Percentiles rank a stretch among this genome's conserved stretches.
phyloP scores from a whole-genome alignment of 2,329 filamentous ascomycete species.

The Aciculosporium take region DNA sequence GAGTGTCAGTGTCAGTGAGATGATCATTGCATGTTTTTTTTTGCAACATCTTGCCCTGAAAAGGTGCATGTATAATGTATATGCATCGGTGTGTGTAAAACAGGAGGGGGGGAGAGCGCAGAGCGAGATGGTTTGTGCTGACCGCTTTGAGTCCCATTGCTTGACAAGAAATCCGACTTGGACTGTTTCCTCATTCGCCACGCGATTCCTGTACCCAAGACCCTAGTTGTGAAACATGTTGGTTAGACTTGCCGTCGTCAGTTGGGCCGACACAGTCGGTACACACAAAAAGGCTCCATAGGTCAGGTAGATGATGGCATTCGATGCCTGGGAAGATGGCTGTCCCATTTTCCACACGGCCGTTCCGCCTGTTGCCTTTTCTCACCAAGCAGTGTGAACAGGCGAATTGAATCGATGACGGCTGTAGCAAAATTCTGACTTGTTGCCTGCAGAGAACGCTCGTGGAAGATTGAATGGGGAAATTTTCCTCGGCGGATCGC shows the following conservation, averaged over 20 bases:
- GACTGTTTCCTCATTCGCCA: conserved; percentile 47
- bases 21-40: neutral
- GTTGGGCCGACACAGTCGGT: conserved; percentile 3
- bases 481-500: neutral
- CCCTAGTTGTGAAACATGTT: conserved; percentile 26
- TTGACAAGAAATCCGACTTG: conserved; percentile 57
- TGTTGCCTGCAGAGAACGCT: neutral
- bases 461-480: neutral
- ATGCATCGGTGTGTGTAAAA: too few relatives aligned
- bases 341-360: conserved; percentile 46
- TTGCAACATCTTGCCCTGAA: neutral
- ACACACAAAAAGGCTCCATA: conserved; percentile 64
- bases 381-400: too few relatives aligned
- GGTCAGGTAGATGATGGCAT: conserved; percentile 70
- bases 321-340: conserved; percentile 62
- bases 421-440: neutral
- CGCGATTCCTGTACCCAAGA: conserved; percentile 46
- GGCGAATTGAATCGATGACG: neutral
- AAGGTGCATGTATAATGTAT: neutral
- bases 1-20: conserved; percentile 3
- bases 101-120: too few relatives aligned
- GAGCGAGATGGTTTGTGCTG: conserved; percentile 21
- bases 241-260: neutral
- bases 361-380: neutral
- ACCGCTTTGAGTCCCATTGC: conserved; percentile 77